Conservation (phyloP, 495 filamentous ascomycete genomes). For the Tuber indicum region DNA sequence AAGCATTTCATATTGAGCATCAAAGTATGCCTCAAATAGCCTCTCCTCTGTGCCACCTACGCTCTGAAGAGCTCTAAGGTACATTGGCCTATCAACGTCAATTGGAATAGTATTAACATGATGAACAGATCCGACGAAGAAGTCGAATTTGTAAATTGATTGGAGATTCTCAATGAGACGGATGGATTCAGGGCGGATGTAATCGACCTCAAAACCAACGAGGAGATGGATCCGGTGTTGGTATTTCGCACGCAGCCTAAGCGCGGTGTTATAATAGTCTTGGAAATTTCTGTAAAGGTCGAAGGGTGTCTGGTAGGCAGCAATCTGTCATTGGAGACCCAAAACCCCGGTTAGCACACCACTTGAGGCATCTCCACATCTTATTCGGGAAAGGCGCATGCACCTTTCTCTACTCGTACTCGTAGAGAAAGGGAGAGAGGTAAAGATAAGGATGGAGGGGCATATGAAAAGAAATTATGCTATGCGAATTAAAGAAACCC, state of each 20-base stretch:
- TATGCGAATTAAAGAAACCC: constrained; percentile 1
- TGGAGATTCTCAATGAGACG: constrained; percentile 55
- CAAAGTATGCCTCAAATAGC: constrained; percentile 76
- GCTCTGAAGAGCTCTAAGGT: constrained; percentile 49
- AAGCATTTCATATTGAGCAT: constrained; percentile 78
- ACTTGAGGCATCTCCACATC: constrained; percentile 12
- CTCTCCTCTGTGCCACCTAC: constrained; percentile 56
- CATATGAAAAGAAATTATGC: constrained; percentile 10
- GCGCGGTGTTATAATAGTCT: constrained; percentile 29
- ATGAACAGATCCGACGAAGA: constrained; percentile 87
- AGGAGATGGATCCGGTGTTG: constrained; percentile 65
- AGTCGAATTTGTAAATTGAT: constrained; percentile 60
- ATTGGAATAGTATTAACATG: constrained; percentile 81
- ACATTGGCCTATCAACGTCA: constrained; percentile 69
- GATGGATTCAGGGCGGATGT: constrained; percentile 65
- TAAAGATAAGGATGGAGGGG: constrained; percentile 4
- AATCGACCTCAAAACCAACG: constrained; percentile 89
- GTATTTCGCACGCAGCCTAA: constrained; percentile 64
- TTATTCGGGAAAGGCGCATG: constrained; percentile 17
- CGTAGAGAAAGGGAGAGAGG: neutral
- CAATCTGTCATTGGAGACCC: constrained; percentile 25
- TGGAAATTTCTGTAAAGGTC: constrained; percentile 31
- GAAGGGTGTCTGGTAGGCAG: constrained; percentile 21
- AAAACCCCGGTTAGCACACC: constrained; percentile 32
- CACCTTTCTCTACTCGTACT: constrained; percentile 11